These are phyloP conservation scores for Talaromyces verruculosus DNA, from an alignment of 2,329 filamentous ascomycete species.

Conservation along the genomic window DNA sequence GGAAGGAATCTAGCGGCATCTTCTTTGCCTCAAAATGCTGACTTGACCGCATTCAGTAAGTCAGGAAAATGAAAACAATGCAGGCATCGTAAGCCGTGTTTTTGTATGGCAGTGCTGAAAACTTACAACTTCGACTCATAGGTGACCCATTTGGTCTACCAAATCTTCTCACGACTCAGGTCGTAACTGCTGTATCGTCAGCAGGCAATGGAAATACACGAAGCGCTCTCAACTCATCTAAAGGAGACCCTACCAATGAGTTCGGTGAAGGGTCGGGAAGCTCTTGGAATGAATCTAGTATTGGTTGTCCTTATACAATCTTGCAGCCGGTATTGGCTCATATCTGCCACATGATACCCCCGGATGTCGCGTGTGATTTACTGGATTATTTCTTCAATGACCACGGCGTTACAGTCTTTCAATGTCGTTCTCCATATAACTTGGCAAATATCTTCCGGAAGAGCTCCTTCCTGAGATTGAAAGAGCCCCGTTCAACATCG, in stretches of 20 bases:
- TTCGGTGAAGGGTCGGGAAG: neutral
- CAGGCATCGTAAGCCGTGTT: neutral
- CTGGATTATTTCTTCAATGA: slow-evolving; percentile 7
- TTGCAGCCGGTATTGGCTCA: neutral
- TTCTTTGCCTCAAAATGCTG: neutral
- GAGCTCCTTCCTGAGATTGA: slow-evolving; percentile 1
- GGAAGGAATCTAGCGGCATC: neutral
- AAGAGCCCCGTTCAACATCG: slow-evolving; percentile 5
- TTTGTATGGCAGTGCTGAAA: neutral
- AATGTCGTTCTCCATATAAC: slow-evolving; percentile 8
- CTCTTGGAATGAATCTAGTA: neutral
- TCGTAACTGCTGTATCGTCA: neutral
- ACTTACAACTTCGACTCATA: neutral
- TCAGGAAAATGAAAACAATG: neutral
- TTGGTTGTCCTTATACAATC: slow-evolving; percentile 1
- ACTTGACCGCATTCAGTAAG: neutral
- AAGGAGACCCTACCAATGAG: neutral
- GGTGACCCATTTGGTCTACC: neutral
- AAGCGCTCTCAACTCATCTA: neutral
- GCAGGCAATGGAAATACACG: neutral
- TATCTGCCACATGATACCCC: slow-evolving; percentile 3
- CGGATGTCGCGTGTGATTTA: slow-evolving; percentile 2
- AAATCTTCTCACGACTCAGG: neutral
- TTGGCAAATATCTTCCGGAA: slow-evolving; percentile 9
- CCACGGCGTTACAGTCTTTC: neutral